Percentiles rank a stretch among this genome's conserved stretches.
Conservation (phyloP, 768 basidiomycete genomes). For the Tricholomella constricta region DNA sequence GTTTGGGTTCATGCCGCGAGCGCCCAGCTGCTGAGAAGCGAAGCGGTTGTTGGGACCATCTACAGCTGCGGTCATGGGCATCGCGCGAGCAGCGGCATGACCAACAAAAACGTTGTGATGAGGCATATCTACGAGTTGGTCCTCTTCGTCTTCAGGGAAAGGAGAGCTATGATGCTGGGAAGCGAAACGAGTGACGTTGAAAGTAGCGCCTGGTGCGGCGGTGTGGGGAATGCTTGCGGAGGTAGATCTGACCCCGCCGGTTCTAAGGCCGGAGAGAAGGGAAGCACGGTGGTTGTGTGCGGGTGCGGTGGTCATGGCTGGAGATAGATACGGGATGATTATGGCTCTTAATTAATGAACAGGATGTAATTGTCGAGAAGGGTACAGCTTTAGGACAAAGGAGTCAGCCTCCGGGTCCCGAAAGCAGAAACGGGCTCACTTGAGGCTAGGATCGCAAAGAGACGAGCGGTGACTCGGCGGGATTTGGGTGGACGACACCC, state of each 20-base stretch:
- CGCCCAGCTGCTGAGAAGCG: constrained; percentile 54
- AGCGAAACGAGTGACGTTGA: constrained; percentile 63
- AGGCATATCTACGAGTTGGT: constrained; percentile 61
- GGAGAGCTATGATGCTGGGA: constrained; percentile 43
- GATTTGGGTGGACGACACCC: constrained; percentile 20
- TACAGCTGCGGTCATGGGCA: constrained; percentile 71
- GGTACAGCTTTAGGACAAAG: constrained; percentile 31
- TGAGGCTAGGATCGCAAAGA: constrained; percentile 17
- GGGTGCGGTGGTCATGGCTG: constrained; percentile 48
- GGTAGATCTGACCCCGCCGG: constrained; percentile 84
- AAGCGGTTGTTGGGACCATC: constrained; percentile 71
- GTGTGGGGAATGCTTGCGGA: constrained; percentile 66
- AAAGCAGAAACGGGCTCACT: constrained; percentile 9
- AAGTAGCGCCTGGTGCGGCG: constrained; percentile 61
- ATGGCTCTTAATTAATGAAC: constrained; percentile 38
- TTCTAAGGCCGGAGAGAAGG: constrained; percentile 86
- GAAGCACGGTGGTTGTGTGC: constrained; percentile 68
- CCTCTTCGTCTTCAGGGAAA: constrained; percentile 60
- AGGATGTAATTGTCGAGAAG: constrained; percentile 37
- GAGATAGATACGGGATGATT: constrained; percentile 27
- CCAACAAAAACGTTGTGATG: constrained; percentile 54
- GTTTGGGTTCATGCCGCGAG: constrained; percentile 54
- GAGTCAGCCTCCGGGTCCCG: constrained; percentile 13
- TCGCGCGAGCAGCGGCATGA: constrained; percentile 37
- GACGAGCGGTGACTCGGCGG: constrained; percentile 21